phyloP scores from a whole-genome alignment of 139 green algal species.

The Desmodesmus armatus region DNA sequence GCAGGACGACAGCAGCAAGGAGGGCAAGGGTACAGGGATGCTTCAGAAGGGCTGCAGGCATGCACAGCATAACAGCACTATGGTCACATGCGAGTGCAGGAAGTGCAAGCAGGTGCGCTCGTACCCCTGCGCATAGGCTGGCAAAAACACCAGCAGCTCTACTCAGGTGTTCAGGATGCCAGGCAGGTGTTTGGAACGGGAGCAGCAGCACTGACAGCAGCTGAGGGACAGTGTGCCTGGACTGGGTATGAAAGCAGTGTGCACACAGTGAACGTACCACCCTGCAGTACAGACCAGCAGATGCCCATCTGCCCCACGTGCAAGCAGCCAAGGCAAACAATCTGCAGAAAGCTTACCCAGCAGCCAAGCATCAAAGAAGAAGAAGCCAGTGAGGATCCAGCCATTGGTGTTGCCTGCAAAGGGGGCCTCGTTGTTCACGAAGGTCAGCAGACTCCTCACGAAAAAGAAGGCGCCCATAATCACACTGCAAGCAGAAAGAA shows the following conservation, averaged over 20 bases:
- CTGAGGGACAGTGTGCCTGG: not conserved
- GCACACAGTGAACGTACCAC: no score
- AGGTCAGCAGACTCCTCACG: conserved; percentile 68
- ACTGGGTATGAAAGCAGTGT: not conserved
- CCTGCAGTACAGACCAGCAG: no score
- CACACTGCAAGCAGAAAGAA: not conserved
- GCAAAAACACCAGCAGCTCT: no score
- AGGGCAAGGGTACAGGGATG: not conserved
- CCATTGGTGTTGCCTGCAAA: conserved; percentile 52
- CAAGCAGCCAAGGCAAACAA: not conserved
- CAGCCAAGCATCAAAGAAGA: conserved; percentile 70
- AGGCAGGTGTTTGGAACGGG: no score
- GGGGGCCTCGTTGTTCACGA: conserved; percentile 54
- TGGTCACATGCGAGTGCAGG: no score
- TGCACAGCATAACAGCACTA: not conserved
- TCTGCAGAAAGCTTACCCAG: conserved; percentile 55
- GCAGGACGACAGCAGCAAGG: not conserved
- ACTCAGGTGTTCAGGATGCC: no score
- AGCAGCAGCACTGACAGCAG: no score
- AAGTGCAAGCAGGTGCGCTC: no score
- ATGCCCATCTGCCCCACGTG: not conserved
- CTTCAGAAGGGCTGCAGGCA: no score
- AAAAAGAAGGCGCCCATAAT: conserved; percentile 72
- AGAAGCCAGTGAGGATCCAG: conserved; percentile 65
- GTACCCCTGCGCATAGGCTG: no score